Conservation (phyloP, 2,329 filamentous ascomycete species). For the Diplodia seriata region DNA sequence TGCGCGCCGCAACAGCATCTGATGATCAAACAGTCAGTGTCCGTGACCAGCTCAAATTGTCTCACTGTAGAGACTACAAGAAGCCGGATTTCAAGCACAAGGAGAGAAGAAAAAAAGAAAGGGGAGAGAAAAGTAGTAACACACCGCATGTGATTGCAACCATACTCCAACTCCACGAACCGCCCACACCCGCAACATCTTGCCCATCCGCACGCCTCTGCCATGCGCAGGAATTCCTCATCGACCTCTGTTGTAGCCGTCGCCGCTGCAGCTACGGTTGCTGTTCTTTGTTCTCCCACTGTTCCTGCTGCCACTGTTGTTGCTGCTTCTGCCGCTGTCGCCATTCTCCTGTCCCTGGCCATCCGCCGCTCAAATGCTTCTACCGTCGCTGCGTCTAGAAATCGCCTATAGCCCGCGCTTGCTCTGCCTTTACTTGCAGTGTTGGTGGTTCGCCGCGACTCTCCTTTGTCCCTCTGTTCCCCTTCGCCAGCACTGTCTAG, state of each 20-base stretch:
- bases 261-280: slow-evolving; percentile 25
- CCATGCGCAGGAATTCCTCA: slow-evolving; percentile 64
- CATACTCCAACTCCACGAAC: slow-evolving; percentile 67
- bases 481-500: slow-evolving; percentile 21
- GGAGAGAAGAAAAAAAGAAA: no score
- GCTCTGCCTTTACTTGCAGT: not conserved
- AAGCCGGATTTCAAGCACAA: no score
- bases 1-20: slow-evolving; percentile 63
- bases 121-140: slow-evolving; percentile 37
- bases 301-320: not conserved
- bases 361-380: slow-evolving; percentile 35
- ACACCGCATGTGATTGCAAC: slow-evolving; percentile 71
- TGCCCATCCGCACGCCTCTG: slow-evolving; percentile 67
- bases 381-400: not conserved
- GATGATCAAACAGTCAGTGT: not conserved
- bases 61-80: not conserved
- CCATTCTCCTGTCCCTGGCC: not conserved
- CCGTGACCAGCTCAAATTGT: not conserved
- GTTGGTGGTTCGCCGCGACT: not conserved
- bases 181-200: slow-evolving; percentile 68
- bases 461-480: not conserved
- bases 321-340: no score
- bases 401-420: not conserved
- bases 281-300: slow-evolving; percentile 9
- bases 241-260: not conserved